Percentiles rank a stretch among this genome's conserved stretches.
Conservation (phyloP, 1,284 basidiomycete species). For the Coniferiporia weirii region DNA sequence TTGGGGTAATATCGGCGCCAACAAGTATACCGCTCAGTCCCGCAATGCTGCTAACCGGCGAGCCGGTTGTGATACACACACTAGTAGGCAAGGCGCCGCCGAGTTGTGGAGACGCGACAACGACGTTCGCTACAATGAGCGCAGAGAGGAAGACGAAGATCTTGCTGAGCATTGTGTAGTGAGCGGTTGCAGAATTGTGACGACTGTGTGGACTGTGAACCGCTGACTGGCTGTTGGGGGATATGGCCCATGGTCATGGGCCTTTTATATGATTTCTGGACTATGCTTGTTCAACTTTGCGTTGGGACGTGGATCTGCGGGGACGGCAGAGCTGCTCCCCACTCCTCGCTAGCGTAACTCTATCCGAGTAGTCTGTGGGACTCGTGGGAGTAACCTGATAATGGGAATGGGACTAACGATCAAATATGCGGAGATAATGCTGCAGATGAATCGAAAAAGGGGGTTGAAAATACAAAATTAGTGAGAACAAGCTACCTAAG, state of each 20-base stretch:
- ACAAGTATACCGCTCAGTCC: too few species aligned
- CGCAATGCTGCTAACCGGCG: neutral
- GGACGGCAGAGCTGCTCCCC: neutral
- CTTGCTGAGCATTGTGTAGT: neutral
- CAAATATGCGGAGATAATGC: too few species aligned
- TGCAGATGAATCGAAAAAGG: too few species aligned
- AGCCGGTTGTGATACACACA: too few species aligned
- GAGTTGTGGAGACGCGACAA: neutral
- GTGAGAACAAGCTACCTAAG: too few species aligned
- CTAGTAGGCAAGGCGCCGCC: neutral
- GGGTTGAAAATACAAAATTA: too few species aligned
- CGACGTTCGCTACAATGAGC: neutral
- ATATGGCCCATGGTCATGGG: neutral
- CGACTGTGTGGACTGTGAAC: neutral
- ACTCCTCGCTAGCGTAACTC: too few species aligned
- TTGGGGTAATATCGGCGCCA: too few species aligned
- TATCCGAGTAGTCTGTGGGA: too few species aligned
- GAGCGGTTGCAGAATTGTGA: neutral
- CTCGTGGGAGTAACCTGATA: too few species aligned
- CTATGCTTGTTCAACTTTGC: neutral
- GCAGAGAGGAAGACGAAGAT: neutral
- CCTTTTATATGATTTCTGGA: neutral
- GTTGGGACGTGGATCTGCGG: neutral
- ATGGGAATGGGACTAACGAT: too few species aligned
- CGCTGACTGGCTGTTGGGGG: neutral